Percentiles rank a stretch among this genome's conserved stretches.
These are phyloP conservation scores for Linderniella brevidens DNA, from an alignment of 257 asterid species.

Conservation along the genomic window DNA sequence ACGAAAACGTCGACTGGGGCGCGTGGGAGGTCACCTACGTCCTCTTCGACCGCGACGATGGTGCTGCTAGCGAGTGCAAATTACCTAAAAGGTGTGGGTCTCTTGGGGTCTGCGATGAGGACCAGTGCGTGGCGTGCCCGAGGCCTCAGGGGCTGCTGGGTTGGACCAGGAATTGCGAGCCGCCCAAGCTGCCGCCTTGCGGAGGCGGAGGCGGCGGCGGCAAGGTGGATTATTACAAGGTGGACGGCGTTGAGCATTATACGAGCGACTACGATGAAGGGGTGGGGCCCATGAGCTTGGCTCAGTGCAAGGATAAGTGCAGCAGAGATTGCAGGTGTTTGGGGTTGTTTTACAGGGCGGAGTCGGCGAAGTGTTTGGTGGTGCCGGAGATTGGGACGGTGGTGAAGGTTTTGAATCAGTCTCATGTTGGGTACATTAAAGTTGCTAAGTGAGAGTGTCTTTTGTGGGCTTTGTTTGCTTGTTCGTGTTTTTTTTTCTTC, in stretches of 20 bases:
- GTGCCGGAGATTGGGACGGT: conserved; percentile 16
- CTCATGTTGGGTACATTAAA: conserved; percentile 4
- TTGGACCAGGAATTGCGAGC: conserved; percentile 25
- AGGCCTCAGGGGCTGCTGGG: conserved; percentile 22
- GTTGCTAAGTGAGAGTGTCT: not conserved
- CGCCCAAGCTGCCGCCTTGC: conserved; percentile 23
- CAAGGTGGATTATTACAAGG: conserved; percentile 20
- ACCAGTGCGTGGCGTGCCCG: conserved; percentile 38
- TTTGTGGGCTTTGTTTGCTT: too few species aligned
- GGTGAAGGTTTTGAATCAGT: not conserved
- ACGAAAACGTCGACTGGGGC: conserved; percentile 21
- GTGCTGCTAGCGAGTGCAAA: conserved; percentile 5
- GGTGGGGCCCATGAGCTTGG: conserved; percentile 17
- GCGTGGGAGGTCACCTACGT: conserved; percentile 21
- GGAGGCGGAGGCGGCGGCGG: not conserved
- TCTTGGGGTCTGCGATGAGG: conserved; percentile 20
- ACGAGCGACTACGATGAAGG: conserved; percentile 24
- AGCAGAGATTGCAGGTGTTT: conserved; percentile 19
- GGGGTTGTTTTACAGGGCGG: conserved; percentile 20
- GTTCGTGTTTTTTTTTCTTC: too few species aligned
- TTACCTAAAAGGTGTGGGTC: conserved; percentile 24
- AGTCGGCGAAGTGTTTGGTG: conserved; percentile 20
- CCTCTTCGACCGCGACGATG: conserved; percentile 1
- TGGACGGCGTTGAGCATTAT: conserved; percentile 13
- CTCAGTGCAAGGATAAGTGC: conserved; percentile 17